Percentiles rank a stretch among this genome's conserved stretches.
These are phyloP conservation scores for Yamagishiella unicocca DNA, from an alignment of 139 green algal species.

Conservation along the genomic window DNA sequence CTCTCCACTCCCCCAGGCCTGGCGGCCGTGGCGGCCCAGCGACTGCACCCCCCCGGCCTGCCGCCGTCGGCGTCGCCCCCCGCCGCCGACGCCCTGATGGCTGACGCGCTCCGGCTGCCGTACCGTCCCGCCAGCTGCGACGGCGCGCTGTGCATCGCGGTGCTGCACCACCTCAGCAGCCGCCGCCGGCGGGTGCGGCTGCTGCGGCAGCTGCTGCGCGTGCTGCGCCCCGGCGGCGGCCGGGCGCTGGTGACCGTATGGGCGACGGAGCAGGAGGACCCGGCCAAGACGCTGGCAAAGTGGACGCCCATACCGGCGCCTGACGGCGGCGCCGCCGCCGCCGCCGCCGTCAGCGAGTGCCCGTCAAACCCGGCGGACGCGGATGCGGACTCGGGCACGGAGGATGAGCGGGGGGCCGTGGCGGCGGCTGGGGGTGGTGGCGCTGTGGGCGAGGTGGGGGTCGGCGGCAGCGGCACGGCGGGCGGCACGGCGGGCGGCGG, in stretches of 20 bases:
- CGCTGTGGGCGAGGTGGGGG: too few species aligned
- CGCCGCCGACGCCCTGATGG: slow-evolving; percentile 84
- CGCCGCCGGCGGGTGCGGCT: slow-evolving; percentile 70
- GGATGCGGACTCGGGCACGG: too few species aligned
- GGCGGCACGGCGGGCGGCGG: not conserved
- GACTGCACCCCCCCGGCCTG: slow-evolving; percentile 49
- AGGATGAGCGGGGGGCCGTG: not conserved
- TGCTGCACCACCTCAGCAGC: slow-evolving; percentile 95
- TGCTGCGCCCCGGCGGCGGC: slow-evolving; percentile 68
- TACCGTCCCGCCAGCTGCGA: slow-evolving; percentile 81
- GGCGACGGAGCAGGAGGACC: slow-evolving; percentile 91
- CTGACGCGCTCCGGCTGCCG: slow-evolving; percentile 87
- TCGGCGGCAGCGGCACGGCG: not conserved
- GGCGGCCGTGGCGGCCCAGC: slow-evolving; percentile 61
- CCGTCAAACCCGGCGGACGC: not conserved
- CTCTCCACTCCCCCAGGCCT: slow-evolving; percentile 68
- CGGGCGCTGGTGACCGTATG: slow-evolving; percentile 87
- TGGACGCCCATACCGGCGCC: slow-evolving; percentile 72
- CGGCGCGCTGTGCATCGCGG: slow-evolving; percentile 95
- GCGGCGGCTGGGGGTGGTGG: not conserved
- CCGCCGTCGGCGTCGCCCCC: not conserved
- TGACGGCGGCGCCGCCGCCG: slow-evolving; percentile 39
- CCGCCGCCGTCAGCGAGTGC: not conserved
- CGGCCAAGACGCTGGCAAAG: slow-evolving; percentile 86
- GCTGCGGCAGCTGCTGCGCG: slow-evolving; percentile 81